Base-by-base conservation (phyloP, 73 alveolate species). In the Diophrys sp. region DNA sequence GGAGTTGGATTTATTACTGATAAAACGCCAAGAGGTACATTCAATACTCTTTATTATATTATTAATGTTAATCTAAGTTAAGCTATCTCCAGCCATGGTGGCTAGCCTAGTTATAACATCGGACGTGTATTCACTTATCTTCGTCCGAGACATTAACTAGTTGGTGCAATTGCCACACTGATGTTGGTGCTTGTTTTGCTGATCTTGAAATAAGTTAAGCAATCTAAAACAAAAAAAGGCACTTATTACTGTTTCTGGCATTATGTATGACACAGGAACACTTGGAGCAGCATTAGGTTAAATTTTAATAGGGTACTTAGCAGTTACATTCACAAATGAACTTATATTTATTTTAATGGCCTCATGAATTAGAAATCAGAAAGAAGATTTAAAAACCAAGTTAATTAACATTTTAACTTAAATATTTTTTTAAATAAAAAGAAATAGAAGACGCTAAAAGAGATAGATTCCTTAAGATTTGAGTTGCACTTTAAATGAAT, bases 171-270 rank as follows among this genome's bases (percentile, higher is more conserved):
- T 0, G 31, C 84, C 1, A 76, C 23, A 70, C 84, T 1, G 67
- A 83, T 14, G 33, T 92, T 18, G 87, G 84, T 31, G 81, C 83
- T 71, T 67, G 87, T 31, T 75, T 88, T 31, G 83, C 92, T 0
- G 96, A 89, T 71, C 78, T 89, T 1, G 96, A 90, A 2, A 77
- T 83, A 56, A 33, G 71, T 23, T 79, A 82, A 33, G 85, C 82
- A 55, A 24, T 88, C 1, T 54, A 77, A 77, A 31, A 71, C 70
- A 82, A 81, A 85, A 79, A 31, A 70, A 85, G 54, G 84, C 92
- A 2, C 75, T 88, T 28, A 83, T 90, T 0, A 88, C 95, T 23
- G 95, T 88, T 0, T 68, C 92, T 31, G 95, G 95, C 1, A 75
- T 75, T 34, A 68, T 75, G 0, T 74, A 75, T 62, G 83, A 75